Evolutionary conservation across 164 flowering plant genomes (phyloP), one percentile per base, ranked within the genome.

Genomic region (Piper longum): DNA sequence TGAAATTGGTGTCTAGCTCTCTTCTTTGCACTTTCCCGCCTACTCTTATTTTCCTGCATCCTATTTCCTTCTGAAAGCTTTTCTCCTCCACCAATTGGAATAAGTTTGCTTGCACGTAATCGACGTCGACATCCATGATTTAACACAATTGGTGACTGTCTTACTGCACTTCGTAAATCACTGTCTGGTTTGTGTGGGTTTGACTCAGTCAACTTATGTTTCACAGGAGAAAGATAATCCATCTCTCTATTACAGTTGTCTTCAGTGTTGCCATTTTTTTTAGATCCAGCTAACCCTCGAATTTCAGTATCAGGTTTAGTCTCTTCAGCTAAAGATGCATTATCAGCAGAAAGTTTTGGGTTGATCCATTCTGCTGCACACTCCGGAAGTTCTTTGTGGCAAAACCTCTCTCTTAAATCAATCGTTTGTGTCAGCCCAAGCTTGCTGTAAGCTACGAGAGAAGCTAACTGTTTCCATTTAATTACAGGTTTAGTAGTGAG

Each of bases 361-460:
- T 17, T 55, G 19, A 8, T 56, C 9, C 36, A 40, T 17, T 56
- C 16, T 8, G 41, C 13, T 19, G 41, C 40, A 4, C 51, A 13
- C 36, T 42, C 54, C 19, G 57, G 44, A 18, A 69, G 66, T 16
- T 18, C 60, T 59, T 71, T 59, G 17, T 36, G 8, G 45, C 18
- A 41, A 56, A 54, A n/a, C n/a, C 61, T 61, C 14, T 17, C 61
- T 58, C 52, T 59, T 19, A 54, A 56, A 56, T 43, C 9, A 40
- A 64, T 11, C 56, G 62, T 57, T 62, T 4, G 61, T 43, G 59
- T 62, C 54, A 80, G 77, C 52, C 68, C 64, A 41, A 72, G 12
- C 62, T 51, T 72, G 73, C 95, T 86, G 68, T 83, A 85, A 59
- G 57, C 65, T 65, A 71, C 79, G 62, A 89, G 86, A 39, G 85